Percentiles rank a stretch among this genome's conserved stretches.
These are phyloP conservation scores for Dactylellina parvicollis DNA, from an alignment of 2,329 filamentous ascomycete genomes.

Conservation along the genomic window DNA sequence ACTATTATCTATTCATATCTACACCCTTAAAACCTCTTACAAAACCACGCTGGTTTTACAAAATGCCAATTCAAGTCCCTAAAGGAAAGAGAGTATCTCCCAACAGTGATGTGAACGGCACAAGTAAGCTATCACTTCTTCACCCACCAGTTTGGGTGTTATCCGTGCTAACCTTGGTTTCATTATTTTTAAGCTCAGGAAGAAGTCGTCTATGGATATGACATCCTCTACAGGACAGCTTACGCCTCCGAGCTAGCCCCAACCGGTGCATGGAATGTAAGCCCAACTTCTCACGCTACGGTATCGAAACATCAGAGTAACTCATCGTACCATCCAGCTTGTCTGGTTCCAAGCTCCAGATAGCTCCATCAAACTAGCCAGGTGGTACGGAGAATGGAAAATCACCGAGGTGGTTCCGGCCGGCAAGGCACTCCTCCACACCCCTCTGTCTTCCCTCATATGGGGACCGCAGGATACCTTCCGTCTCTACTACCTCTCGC, in stretches of 20 bases:
- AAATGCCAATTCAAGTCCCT: conserved; percentile 33
- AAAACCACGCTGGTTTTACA: neutral
- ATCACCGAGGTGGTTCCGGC: conserved; percentile 18
- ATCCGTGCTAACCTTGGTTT: neutral
- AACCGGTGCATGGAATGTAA: conserved; percentile 38
- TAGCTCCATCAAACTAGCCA: conserved; percentile 32
- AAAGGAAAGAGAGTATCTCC: conserved; percentile 6
- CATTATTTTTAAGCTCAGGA: conserved; percentile 12
- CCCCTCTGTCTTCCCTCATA: conserved; percentile 6
- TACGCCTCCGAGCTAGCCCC: conserved; percentile 18
- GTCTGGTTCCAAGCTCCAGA: conserved; percentile 37
- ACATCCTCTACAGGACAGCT: conserved; percentile 18
- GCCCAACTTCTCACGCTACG: neutral
- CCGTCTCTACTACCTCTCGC: conserved; percentile 35
- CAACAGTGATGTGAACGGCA: conserved; percentile 1
- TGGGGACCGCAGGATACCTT: conserved; percentile 33
- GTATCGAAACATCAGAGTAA: neutral
- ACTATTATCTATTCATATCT: neutral
- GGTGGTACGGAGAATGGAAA: conserved; percentile 28
- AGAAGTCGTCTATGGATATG: conserved; percentile 10
- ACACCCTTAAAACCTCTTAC: neutral
- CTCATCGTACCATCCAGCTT: conserved; percentile 1
- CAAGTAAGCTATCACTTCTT: conserved; percentile 12
- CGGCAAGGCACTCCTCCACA: conserved; percentile 13
- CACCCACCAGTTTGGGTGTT: neutral